A percentile compares a stretch with the other conserved stretches of the same genome.
phyloP scores from a whole-genome alignment of 176 grass and related monocot genomes.

The Juncus inflexus region DNA sequence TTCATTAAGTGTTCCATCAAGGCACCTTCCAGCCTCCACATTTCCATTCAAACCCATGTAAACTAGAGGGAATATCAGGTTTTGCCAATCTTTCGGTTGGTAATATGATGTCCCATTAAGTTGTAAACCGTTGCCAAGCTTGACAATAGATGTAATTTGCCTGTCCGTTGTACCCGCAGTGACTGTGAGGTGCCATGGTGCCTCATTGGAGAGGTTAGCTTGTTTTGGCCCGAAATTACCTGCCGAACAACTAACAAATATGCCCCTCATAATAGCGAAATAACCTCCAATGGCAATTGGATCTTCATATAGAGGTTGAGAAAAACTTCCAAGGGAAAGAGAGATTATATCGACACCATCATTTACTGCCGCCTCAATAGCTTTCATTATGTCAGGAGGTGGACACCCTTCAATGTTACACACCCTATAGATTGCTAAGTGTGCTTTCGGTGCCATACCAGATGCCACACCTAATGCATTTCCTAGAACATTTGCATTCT shows the following conservation, averaged over 20 bases:
- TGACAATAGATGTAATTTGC: conserved; percentile 45
- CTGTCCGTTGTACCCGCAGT: conserved; percentile 57
- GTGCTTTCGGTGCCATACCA: conserved; percentile 52
- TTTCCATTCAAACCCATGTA: conserved; percentile 15
- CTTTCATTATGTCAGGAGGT: conserved; percentile 49
- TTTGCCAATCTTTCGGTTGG: conserved; percentile 33
- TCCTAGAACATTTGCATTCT: conserved; percentile 36
- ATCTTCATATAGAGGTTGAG: conserved; percentile 40
- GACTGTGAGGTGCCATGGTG: conserved; percentile 73
- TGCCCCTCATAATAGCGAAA: conserved; percentile 48
- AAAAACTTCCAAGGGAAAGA: conserved; percentile 40
- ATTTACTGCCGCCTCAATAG: conserved; percentile 62
- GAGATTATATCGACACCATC: conserved; percentile 75
- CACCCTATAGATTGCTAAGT: conserved; percentile 76
- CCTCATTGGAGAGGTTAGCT: conserved; percentile 44
- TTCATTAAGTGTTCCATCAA: conserved; percentile 22
- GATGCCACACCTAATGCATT: conserved; percentile 39
- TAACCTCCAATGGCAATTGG: conserved; percentile 43
- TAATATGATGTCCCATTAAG: conserved; percentile 45
- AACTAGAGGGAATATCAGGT: conserved; percentile 27
- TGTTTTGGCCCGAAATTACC: conserved; percentile 52
- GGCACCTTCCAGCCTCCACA: conserved; percentile 27
- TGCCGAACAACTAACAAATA: conserved; percentile 50
- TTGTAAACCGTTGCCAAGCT: conserved; percentile 32
- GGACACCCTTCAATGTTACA: conserved; percentile 42